phyloP scores from a whole-genome alignment of 1,284 basidiomycete species.

The Pseudozyma flocculosa region DNA sequence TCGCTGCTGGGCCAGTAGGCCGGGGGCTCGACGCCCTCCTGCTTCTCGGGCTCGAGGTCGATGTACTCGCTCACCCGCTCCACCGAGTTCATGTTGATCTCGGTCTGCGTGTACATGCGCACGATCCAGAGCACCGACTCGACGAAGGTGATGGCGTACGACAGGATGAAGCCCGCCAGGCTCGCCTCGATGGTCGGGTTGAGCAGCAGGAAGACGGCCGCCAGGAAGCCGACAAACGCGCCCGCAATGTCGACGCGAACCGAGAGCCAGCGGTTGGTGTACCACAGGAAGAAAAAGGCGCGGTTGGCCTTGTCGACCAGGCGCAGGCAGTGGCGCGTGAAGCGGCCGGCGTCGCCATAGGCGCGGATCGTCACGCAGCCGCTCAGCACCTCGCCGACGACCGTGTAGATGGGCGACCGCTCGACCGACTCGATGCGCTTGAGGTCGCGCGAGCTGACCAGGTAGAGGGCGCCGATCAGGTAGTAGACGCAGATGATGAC shows the following conservation, averaged over 20 bases:
- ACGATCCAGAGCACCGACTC: constrained; percentile 65
- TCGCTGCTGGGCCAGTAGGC: constrained; percentile 56
- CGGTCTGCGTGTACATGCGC: constrained; percentile 51
- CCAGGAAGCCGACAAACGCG: constrained; percentile 46
- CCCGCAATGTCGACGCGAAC: constrained; percentile 55
- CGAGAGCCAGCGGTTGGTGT: constrained; percentile 62
- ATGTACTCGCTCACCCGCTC: constrained; percentile 58
- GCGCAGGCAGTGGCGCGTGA: constrained; percentile 63
- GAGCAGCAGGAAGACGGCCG: constrained; percentile 64
- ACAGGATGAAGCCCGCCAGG: constrained; percentile 48
- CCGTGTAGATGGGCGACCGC: constrained; percentile 56
- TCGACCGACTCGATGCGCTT: constrained; percentile 56
- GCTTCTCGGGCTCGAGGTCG: constrained; percentile 39
- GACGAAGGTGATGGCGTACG: constrained; percentile 61
- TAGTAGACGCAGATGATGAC: constrained; percentile 47
- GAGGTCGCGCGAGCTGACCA: constrained; percentile 54
- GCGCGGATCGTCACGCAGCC: constrained; percentile 84
- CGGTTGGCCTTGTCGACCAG: constrained; percentile 61
- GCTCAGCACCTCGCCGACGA: constrained; percentile 66
- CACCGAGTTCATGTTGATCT: constrained; percentile 58
- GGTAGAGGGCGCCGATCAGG: constrained; percentile 53
- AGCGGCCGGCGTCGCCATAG: constrained; percentile 77
- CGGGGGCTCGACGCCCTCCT: constrained; percentile 48
- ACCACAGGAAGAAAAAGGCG: constrained; percentile 61
- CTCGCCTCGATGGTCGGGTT: constrained; percentile 53